phyloP scores from a whole-genome alignment of 805 yeast genomes.

The Suhomyces prunicola region DNA sequence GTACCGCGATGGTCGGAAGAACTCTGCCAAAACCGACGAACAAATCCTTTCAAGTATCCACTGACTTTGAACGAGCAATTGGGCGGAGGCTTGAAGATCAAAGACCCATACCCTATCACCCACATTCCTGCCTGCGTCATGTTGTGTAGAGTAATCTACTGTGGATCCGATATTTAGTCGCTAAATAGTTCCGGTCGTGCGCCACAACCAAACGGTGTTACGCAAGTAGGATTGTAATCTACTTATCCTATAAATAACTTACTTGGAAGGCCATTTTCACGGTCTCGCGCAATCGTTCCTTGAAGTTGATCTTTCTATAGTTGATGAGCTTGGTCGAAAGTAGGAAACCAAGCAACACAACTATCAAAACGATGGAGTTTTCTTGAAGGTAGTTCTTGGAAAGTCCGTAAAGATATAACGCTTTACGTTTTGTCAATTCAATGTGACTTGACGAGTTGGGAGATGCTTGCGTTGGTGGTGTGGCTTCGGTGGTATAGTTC shows the following conservation, averaged over 20 bases:
- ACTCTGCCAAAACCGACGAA: slow-evolving; percentile 88
- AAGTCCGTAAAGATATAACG: slow-evolving; percentile 16
- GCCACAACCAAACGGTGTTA: neutral
- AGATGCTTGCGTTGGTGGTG: neutral
- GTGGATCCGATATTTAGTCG: neutral
- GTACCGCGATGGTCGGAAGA: slow-evolving; percentile 90
- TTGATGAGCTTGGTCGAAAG: slow-evolving; percentile 20
- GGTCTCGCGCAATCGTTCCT: slow-evolving; percentile 32
- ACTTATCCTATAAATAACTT: slow-evolving; percentile 27
- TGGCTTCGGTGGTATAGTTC: slow-evolving; percentile 8
- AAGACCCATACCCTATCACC: slow-evolving; percentile 89
- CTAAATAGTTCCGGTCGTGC: neutral
- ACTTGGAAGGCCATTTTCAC: slow-evolving; percentile 44
- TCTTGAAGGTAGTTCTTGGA: slow-evolving; percentile 21
- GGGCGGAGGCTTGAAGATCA: slow-evolving; percentile 89
- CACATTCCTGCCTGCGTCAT: slow-evolving; percentile 46
- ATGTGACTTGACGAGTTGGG: neutral
- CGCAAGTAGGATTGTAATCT: neutral
- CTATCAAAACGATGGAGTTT: slow-evolving; percentile 27
- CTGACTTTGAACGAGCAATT: slow-evolving; percentile 57
- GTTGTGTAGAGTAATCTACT: neutral
- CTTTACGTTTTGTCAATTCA: slow-evolving; percentile 12
- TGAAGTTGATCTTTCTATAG: slow-evolving; percentile 23
- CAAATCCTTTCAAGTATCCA: slow-evolving; percentile 73
- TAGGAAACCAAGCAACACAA: slow-evolving; percentile 19